Evolutionary conservation across 371 early-diverging fungal species (phyloP), one percentile per base, ranked within the genome.

Genomic region (Saksenaea vasiformis): DNA sequence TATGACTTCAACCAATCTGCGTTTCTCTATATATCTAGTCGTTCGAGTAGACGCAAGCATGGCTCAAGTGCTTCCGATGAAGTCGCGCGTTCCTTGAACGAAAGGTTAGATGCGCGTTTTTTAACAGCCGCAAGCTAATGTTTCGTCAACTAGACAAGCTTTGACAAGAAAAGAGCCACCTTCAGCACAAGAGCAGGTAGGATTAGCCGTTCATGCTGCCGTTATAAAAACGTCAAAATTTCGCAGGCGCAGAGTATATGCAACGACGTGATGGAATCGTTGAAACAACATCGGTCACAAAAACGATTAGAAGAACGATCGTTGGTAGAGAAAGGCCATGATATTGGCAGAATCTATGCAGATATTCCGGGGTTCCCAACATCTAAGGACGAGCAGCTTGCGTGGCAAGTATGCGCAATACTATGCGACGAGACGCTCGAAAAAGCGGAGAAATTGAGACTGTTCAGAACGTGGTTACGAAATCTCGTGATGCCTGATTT

Each of bases 281-380:
- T 37, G 15, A 57, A 58, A 28, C 55, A 41, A 37, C 54, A 17
- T 54, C 0, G 26, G 8, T 56, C 19, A 54, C 26, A 36, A 8
- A n/a, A 17, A 39, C 17, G 14, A 14, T 41, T 17, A n/a, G 19
- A n/a, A 3, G 14, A n/a, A 41, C 43, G n/a, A 7, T 14, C 64
- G 47, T 51, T 28, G 47, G 31, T 39, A 56, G 35, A 56, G 15
- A 11, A 17, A 19, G 31, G 31, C 41, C 62, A 60, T 66, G 79
- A 64, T 78, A 73, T 74, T 75, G 60, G 44, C 59, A 61, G 68
- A 60, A 75, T 76, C 66, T 69, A 72, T 80, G 70, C 74, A 60
- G 54, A 62, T 22, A 39, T 61, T 62, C 54, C 56, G 36, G 54
- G 43, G 43, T 55, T 38, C n/a, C 35, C 56, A 60, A 65, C 59